phyloP scores from a whole-genome alignment of 2,329 filamentous ascomycete species.

The Xylaria sp. region DNA sequence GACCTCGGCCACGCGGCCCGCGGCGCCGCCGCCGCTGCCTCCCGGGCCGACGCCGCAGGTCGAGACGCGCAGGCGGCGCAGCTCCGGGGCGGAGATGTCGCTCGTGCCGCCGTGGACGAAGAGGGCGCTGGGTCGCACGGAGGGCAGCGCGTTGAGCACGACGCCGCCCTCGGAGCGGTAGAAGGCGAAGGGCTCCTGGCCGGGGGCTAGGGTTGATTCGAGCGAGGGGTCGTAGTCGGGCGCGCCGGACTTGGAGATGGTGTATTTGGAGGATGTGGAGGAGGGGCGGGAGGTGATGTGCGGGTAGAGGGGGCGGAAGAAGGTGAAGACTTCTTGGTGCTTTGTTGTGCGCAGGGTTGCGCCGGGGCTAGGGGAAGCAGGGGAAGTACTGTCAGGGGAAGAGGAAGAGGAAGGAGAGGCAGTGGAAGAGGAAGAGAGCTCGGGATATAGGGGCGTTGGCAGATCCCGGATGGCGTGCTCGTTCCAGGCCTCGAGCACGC shows the following conservation, averaged over 20 bases:
- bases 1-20: slow-evolving; percentile 74
- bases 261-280: slow-evolving; percentile 54
- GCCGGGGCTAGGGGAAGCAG: slow-evolving; percentile 50
- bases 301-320: slow-evolving; percentile 70
- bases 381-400: neutral
- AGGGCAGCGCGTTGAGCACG: slow-evolving; percentile 67
- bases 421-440: slow-evolving; percentile 41
- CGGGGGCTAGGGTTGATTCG: slow-evolving; percentile 50
- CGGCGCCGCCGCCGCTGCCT: slow-evolving; percentile 72
- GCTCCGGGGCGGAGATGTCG: slow-evolving; percentile 62
- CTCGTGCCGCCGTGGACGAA: slow-evolving; percentile 76
- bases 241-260: slow-evolving; percentile 47
- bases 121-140: slow-evolving; percentile 72
- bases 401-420: slow-evolving; percentile 44
- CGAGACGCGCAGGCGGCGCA: slow-evolving; percentile 68
- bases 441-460: slow-evolving; percentile 70
- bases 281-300: slow-evolving; percentile 57
- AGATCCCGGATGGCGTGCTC: slow-evolving; percentile 78
- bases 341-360: slow-evolving; percentile 85
- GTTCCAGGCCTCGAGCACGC: slow-evolving; percentile 81
- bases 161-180: slow-evolving; percentile 73
- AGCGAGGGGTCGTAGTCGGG: slow-evolving; percentile 60
- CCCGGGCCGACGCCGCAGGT: slow-evolving; percentile 73
- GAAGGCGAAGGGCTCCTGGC: slow-evolving; percentile 61
- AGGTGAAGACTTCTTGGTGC: slow-evolving; percentile 88